Evolutionary conservation across 768 basidiomycete species (phyloP).

Genomic region (Tricholoma flavovirens): DNA sequence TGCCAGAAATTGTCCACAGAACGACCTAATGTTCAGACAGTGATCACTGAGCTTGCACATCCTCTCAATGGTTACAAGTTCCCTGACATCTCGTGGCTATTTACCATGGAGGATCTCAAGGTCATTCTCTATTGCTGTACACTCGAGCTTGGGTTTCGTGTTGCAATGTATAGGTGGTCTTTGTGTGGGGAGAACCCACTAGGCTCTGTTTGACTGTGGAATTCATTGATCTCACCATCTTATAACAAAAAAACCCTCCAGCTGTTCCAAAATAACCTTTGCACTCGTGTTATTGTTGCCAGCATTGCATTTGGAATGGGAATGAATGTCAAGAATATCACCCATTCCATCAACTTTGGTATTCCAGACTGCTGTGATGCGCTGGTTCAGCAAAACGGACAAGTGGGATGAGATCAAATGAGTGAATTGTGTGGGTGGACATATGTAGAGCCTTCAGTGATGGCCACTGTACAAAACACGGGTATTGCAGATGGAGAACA

Average conservation of each 20-base stretch:
- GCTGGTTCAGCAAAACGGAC: conserved; percentile 8
- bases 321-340: conserved; percentile 8
- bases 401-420: conserved; percentile 3
- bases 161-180: conserved; percentile 6
- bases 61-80: conserved; percentile 1
- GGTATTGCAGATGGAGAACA: neutral
- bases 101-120: neutral
- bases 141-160: neutral
- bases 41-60: neutral
- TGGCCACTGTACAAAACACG: neutral
- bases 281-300: conserved; percentile 2
- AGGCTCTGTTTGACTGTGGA: conserved; percentile 1
- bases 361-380: conserved; percentile 3
- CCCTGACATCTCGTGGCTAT: conserved; percentile 4
- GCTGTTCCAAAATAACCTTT: neutral
- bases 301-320: conserved; percentile 8
- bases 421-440: conserved; percentile 4
- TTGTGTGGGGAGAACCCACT: neutral
- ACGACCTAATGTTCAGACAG: conserved; percentile 3
- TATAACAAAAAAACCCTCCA: conserved; percentile 4
- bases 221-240: conserved; percentile 4
- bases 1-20: conserved; percentile 3
- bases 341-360: conserved; percentile 8
- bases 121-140: conserved; percentile 4
- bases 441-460: conserved; percentile 3